Conservation (phyloP, 2,329 filamentous ascomycete genomes). For the Alternaria atra region DNA sequence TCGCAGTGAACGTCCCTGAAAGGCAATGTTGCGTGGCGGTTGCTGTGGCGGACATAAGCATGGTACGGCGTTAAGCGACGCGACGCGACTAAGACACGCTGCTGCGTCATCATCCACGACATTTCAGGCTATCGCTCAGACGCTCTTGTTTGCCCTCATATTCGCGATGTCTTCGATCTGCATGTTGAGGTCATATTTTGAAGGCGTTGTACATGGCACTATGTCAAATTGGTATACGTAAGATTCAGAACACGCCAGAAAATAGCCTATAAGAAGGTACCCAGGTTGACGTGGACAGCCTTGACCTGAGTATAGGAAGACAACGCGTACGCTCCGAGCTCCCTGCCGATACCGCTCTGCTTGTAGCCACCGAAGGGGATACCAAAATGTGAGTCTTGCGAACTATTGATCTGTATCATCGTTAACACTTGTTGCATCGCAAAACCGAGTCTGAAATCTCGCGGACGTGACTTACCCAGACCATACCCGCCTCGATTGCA, state of each 20-base stretch:
- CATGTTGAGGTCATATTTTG: background rate
- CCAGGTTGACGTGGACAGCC: conserved; percentile 9
- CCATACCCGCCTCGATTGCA: conserved; percentile 57
- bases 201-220: background rate
- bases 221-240: background rate
- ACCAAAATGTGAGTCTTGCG: conserved; percentile 13
- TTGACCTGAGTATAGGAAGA: conserved; percentile 40
- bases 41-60: conserved; percentile 9
- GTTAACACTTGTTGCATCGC: background rate
- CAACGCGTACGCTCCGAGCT: conserved; percentile 38
- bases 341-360: conserved; percentile 39
- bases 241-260: background rate
- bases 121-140: background rate
- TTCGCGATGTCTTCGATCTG: background rate
- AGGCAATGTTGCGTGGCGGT: background rate
- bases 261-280: background rate
- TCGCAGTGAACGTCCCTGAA: conserved; percentile 1
- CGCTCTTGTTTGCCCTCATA: background rate
- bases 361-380: conserved; percentile 46
- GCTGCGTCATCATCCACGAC: background rate
- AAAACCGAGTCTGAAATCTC: background rate
- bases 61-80: conserved; percentile 8
- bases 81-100: conserved; percentile 8
- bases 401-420: background rate
- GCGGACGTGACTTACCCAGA: conserved; percentile 26